Evolutionary conservation across 2,329 filamentous ascomycete genomes (phyloP), one percentile per base, ranked within the genome.

Genomic region (Claviceps digitariae): DNA sequence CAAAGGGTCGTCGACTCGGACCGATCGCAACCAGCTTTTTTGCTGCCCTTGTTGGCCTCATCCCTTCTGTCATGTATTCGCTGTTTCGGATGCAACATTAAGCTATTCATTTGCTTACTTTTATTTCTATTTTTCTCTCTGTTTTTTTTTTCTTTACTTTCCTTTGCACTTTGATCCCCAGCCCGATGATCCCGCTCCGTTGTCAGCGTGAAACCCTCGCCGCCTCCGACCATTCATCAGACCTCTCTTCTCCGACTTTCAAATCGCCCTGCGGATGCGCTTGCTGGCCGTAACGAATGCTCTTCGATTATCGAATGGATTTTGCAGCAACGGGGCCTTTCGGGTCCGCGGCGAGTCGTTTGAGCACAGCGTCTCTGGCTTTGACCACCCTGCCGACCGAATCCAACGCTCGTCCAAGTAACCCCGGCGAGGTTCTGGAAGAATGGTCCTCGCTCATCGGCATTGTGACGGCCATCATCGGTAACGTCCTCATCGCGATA

Each of bases 391-490:
- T 21, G 27, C 38, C 56, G 46, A 50, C 56, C 51, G 49, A 43
- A 54, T 59, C 54, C 21, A 56, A 54, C 15, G 50, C 57, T 23
- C n/a, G n/a, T n/a, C 56, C 61, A 36, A 63, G 62, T 52, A 64
- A 71, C 38, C 66, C 69, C 34, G 73, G 72, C 48, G 72, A 77
- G 52, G 72, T 76, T 9, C 67, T 83, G 25, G 76, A 79, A 58
- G 74, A 83, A 66, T 97, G 91, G 90, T 95, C 90, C 48, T 94
- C 90, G 27, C 74, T 97, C 52, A 97, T 98, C 64, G 93, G 93
- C 61, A 96, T 98, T 63, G 71, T 91, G 52, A 95, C 90, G 2
- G 90, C 93, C 50, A 94, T 98, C 63, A 78, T 86, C 51, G 93
- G 93, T 53, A 98, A 98, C 63, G 74, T 96, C 36, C 78, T 98